These are phyloP conservation scores for Stemphylium beticola DNA, from an alignment of 2,329 filamentous ascomycete genomes.

Conservation along the genomic window DNA sequence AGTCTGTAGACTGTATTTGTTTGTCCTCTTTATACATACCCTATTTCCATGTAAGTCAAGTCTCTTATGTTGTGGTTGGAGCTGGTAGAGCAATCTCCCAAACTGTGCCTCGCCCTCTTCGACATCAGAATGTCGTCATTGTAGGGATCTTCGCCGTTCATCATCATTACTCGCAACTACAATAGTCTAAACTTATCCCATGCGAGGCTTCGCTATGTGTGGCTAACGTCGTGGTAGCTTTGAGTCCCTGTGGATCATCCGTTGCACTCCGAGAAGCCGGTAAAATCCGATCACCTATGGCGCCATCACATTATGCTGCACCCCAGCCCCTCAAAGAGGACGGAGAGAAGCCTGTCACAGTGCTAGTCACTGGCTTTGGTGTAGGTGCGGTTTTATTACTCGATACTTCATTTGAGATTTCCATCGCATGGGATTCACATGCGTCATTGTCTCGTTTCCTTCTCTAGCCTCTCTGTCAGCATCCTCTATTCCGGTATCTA, in stretches of 20 bases:
- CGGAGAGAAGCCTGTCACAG: slow-evolving; percentile 41
- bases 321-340: slow-evolving; percentile 39
- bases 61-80: neutral
- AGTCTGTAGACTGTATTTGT: neutral
- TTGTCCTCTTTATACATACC: neutral
- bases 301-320: slow-evolving; percentile 27
- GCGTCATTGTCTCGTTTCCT: too few species aligned
- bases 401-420: neutral
- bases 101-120: neutral
- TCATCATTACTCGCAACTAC: neutral
- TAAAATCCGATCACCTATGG: slow-evolving; percentile 19
- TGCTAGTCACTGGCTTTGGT: slow-evolving; percentile 47
- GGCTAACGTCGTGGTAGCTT: slow-evolving; percentile 7
- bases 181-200: neutral
- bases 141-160: neutral
- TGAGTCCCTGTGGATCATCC: neutral
- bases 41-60: neutral
- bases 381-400: slow-evolving; percentile 22
- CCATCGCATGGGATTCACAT: too few species aligned
- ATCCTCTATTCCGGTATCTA: too few species aligned
- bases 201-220: neutral
- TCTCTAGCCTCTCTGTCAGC: too few species aligned
- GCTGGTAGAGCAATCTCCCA: neutral
- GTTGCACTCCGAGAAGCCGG: neutral
- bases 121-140: neutral